Conservation (phyloP, 768 basidiomycete genomes). For the Boletus edulis region DNA sequence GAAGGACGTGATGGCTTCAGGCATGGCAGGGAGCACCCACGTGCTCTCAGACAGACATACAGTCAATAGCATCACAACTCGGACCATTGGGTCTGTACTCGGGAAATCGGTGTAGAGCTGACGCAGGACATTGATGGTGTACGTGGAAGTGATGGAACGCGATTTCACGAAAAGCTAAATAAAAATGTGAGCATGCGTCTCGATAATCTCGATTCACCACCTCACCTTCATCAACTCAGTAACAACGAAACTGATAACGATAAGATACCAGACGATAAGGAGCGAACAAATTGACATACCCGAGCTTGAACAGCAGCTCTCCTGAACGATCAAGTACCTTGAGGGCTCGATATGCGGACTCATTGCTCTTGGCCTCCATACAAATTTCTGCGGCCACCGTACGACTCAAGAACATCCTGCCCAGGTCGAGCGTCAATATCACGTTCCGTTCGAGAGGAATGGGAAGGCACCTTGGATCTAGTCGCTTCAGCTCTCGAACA, state of each 20-base stretch:
- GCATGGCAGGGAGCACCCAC: slow-evolving; percentile 27
- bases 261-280: slow-evolving; percentile 1
- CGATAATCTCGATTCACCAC: background rate
- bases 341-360: slow-evolving; percentile 64
- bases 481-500: slow-evolving; percentile 66
- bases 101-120: slow-evolving; percentile 69
- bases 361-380: slow-evolving; percentile 76
- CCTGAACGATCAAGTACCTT: slow-evolving; percentile 65
- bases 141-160: slow-evolving; percentile 54
- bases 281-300: slow-evolving; percentile 39
- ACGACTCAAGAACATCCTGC: slow-evolving; percentile 78
- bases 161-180: slow-evolving; percentile 66
- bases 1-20: slow-evolving; percentile 31
- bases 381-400: slow-evolving; percentile 83
- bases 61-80: slow-evolving; percentile 71
- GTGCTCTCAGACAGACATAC: slow-evolving; percentile 46
- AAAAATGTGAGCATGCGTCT: slow-evolving; percentile 3
- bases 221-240: slow-evolving; percentile 67
- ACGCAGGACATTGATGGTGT: slow-evolving; percentile 52
- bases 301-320: slow-evolving; percentile 64
- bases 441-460: background rate
- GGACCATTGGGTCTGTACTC: slow-evolving; percentile 54
- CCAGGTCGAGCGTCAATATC: slow-evolving; percentile 1
- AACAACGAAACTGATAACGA: slow-evolving; percentile 40
- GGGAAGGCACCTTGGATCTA: slow-evolving; percentile 59